A percentile compares a stretch with the other conserved stretches of the same genome.
phyloP scores from a whole-genome alignment of 768 basidiomycete species.

The Mycena kentingensis region DNA sequence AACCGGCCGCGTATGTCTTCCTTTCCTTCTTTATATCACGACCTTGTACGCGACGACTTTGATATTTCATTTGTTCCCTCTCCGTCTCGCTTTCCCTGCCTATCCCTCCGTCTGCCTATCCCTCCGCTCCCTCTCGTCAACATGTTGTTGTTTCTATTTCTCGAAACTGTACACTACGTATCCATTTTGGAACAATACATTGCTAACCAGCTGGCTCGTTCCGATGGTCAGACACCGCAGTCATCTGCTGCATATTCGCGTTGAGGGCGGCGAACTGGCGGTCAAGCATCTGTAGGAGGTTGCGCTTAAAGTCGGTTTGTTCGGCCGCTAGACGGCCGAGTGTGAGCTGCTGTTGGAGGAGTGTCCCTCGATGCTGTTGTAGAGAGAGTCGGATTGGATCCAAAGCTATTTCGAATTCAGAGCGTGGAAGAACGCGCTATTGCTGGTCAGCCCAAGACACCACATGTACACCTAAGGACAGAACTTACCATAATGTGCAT shows the following conservation, averaged over 20 bases:
- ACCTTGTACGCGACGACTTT: no score
- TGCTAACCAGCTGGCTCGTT: no score
- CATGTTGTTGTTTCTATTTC: no score
- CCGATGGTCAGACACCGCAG: no score
- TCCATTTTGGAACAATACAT: no score
- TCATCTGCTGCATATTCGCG: no score
- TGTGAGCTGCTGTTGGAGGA: constrained; percentile 1
- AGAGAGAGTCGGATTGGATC: constrained; percentile 7
- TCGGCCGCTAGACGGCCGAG: constrained; percentile 5
- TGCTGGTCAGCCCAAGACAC: not conserved
- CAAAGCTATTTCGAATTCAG: constrained; percentile 9
- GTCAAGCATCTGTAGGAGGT: constrained; percentile 12
- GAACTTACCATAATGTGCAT: constrained; percentile 12
- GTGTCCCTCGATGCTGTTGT: not conserved
- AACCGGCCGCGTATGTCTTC: constrained; percentile 8
- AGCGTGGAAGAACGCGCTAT: constrained; percentile 12
- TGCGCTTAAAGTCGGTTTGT: constrained; percentile 10
- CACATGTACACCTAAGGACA: no score
- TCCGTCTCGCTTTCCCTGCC: constrained; percentile 1
- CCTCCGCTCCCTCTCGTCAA: no score
- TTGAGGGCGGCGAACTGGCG: not conserved
- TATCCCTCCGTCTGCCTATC: no score
- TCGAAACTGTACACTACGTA: no score
- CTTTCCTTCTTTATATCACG: not conserved
- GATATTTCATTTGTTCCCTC: no score